Base-by-base conservation (phyloP, 1,284 basidiomycete species). In the Caloboletus inedulis region DNA sequence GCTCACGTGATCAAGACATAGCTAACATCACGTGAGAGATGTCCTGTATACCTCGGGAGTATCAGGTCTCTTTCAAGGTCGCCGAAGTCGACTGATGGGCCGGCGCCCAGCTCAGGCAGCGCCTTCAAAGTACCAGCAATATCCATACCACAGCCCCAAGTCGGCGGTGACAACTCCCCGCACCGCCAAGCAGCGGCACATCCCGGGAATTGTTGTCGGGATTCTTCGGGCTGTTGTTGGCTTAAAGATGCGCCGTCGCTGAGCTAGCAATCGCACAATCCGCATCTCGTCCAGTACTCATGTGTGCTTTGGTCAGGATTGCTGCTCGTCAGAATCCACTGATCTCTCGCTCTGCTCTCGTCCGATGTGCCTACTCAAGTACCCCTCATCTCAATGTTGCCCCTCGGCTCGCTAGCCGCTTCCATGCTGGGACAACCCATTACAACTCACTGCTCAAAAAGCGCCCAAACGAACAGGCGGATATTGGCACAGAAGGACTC, bases 401-500 rank as follows among this genome's bases (percentile, higher is more conserved):
- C 3, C 37, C 40, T 16, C 59, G 42, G 14, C 48, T 47, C 34
- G 43, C 39, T 16, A 46, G 43, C 23, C 51, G 25, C 31, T 68
- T 68, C 58, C 68, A 68, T 67, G 63, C 57, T 14, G 58, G 55
- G 50, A 51, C 40, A 19, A 35, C 56, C 37, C 53, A 65, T 54
- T 58, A 57, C 16, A 58, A 59, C 30, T 59, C 68, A 1, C 56
- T 69, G 33, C 51, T 40, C 42, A 66, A 58, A 39, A 68, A 69
- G 25, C 57, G 44, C 27, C 58, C 56, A 6, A 53, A 43, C 43
- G 66, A 69, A 43, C 57, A 55, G 5, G 63, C 59, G 1, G 50
- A 56, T 25, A 47, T 57, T 23, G 69, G 67, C 35, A 65, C 63
- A 13, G 70, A 69, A 25, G 70, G 67, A 0, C 43, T 64, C 36